Base-by-base conservation (phyloP, 108 stramenopile genomes). In the Skeletonema potamos region DNA sequence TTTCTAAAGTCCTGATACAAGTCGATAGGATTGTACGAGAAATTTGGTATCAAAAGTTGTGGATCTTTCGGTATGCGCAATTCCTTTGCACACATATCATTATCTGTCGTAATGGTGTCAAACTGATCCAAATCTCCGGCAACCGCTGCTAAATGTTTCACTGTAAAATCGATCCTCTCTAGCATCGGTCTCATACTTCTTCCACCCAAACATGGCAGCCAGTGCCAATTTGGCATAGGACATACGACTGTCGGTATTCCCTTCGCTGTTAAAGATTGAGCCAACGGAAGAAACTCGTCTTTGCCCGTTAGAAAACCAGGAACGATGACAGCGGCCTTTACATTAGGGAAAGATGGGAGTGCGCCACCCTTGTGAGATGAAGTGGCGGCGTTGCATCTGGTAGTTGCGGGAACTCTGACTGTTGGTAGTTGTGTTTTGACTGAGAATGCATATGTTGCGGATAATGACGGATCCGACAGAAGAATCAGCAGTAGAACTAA, bases 181-280 rank as follows among this genome's bases (percentile, higher is more conserved):
- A 91, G 51, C 56, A 91, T 86, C 17, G 89, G 89, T 32, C 89
- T 67, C 60, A 84, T 81, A 29, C 77, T 79, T 30, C 89, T 75
- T 13, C 89, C 89, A 18, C 89, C 89, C 1, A 91, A 27, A 58
- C 87, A 88, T 36, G 87, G 84, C 9, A 91, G 39, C 89, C 89
- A 91, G 68, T 91, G 87, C 86, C 87, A 88, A 55, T 79, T 79
- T 18, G 85, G 81, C 86, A 91, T 88, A 15, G 89, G 89, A 0
- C 86, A 84, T 1, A 83, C 83, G 2, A 88, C 86, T 5, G 86
- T 80, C 3, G 85, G 86, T 13, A 91, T 75, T 30, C 87, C 89
- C 18, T 74, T 76, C 2, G 72, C 60, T 11, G 65, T 81, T 9
- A 91, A 70, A 5, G 72, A 65, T 28, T 73, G 39, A 6, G 81